These are phyloP conservation scores for Rhodotorula sp. DNA, from an alignment of 1,284 basidiomycete species.

Conservation along the genomic window DNA sequence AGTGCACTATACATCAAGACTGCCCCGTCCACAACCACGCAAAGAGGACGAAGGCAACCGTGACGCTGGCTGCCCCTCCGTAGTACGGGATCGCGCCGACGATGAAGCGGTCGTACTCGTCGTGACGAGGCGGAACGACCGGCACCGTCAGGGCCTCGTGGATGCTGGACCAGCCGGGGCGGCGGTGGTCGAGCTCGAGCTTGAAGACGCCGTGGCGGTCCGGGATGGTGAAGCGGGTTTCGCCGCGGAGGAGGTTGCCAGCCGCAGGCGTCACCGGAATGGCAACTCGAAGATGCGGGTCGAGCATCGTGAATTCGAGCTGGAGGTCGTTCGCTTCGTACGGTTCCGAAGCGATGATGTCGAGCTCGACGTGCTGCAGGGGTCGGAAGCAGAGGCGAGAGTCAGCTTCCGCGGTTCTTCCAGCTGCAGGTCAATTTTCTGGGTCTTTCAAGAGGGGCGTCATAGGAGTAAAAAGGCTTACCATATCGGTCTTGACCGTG, in stretches of 20 bases:
- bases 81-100: slow-evolving; percentile 95
- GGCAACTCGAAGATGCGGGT: slow-evolving; percentile 73
- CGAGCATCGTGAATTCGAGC: slow-evolving; percentile 96
- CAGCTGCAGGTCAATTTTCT: neutral
- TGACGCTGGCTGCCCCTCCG: slow-evolving; percentile 80
- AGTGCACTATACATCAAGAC: neutral
- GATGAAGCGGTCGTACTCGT: slow-evolving; percentile 91
- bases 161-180: slow-evolving; percentile 77
- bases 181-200: slow-evolving; percentile 83
- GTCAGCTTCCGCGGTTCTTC: neutral
- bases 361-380: slow-evolving; percentile 62
- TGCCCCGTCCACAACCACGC: slow-evolving; percentile 65
- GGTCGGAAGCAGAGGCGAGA: slow-evolving; percentile 56
- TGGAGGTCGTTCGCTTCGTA: slow-evolving; percentile 76
- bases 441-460: neutral
- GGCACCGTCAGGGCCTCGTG: slow-evolving; percentile 70
- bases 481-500: slow-evolving; percentile 82
- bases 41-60: slow-evolving; percentile 78
- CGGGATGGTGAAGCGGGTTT: slow-evolving; percentile 72
- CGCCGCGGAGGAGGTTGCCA: slow-evolving; percentile 61
- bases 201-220: slow-evolving; percentile 98
- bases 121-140: slow-evolving; percentile 89
- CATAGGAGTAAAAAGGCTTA: slow-evolving; percentile 50
- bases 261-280: slow-evolving; percentile 56
- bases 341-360: slow-evolving; percentile 69